Conservation (phyloP, 2,329 filamentous ascomycete genomes). For the Aureobasidium pullulans region DNA sequence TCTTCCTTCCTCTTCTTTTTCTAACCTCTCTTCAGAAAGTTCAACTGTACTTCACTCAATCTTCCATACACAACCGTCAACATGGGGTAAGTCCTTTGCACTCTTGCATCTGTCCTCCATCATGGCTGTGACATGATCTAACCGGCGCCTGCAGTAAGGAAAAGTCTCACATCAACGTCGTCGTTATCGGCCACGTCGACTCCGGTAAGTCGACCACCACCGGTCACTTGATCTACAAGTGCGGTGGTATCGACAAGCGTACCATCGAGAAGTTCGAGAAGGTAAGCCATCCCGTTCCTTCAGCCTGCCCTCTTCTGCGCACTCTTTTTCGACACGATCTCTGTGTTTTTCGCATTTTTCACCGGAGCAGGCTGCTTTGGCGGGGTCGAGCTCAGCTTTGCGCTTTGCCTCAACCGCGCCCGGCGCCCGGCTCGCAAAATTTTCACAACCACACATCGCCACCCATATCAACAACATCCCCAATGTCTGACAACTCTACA, state of each 20-base stretch:
- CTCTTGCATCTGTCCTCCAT: background rate
- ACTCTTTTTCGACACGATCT: background rate
- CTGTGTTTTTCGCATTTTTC: background rate
- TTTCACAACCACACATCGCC: slow-evolving; percentile 23
- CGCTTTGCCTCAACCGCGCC: slow-evolving; percentile 14
- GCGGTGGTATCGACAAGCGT: slow-evolving; percentile 99
- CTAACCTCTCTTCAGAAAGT: slow-evolving; percentile 14
- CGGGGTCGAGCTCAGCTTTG: slow-evolving; percentile 16
- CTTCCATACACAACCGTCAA: slow-evolving; percentile 38
- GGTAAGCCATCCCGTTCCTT: slow-evolving; percentile 45
- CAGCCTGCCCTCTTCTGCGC: slow-evolving; percentile 8
- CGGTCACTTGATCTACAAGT: slow-evolving; percentile 98
- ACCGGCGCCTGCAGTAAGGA: slow-evolving; percentile 62
- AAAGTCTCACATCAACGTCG: slow-evolving; percentile 89
- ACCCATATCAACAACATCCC: background rate
- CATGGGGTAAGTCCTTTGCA: slow-evolving; percentile 50
- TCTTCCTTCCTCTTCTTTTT: slow-evolving; percentile 1
- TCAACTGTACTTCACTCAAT: slow-evolving; percentile 27
- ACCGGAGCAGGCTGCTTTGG: slow-evolving; percentile 15
- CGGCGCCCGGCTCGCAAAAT: background rate
- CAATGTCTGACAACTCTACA: slow-evolving; percentile 30
- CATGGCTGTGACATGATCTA: background rate
- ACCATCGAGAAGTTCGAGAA: slow-evolving; percentile 99
- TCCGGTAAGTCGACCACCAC: slow-evolving; percentile 98
- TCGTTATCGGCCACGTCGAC: slow-evolving; percentile 99